Conservation (phyloP, 306 rosid genomes). For the Senna siamea region DNA sequence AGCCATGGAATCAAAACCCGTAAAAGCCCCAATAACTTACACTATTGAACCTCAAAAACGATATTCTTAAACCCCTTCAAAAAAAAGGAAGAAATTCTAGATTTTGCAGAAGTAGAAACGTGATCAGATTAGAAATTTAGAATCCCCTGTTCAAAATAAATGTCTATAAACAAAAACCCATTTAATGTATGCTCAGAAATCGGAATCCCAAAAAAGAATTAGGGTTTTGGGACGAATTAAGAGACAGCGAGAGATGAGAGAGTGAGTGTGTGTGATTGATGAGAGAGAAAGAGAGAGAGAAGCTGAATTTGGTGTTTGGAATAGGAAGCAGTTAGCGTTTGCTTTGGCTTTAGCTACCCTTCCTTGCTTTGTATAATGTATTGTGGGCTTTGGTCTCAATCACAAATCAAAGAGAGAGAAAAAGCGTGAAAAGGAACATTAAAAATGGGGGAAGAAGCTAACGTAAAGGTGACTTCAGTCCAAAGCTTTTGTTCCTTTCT, state of each 20-base stretch:
- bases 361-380: background rate
- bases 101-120: constrained; percentile 36
- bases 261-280: background rate
- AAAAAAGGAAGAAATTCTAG: constrained; percentile 23
- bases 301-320: constrained; percentile 45
- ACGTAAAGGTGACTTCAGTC: constrained; percentile 43
- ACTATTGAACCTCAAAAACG: constrained; percentile 8
- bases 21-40: constrained; percentile 33
- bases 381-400: constrained; percentile 5
- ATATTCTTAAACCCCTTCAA: background rate
- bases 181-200: background rate
- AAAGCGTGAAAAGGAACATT: background rate
- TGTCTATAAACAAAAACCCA: constrained; percentile 25
- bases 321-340: constrained; percentile 23
- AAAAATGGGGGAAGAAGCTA: background rate
- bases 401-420: constrained; percentile 11
- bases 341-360: constrained; percentile 46
- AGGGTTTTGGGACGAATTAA: constrained; percentile 55
- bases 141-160: constrained; percentile 1
- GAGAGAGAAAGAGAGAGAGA: constrained; percentile 5
- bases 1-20: constrained; percentile 74
- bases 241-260: background rate
- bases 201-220: constrained; percentile 22
- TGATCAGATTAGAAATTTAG: constrained; percentile 31
- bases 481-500: constrained; percentile 10